Base-by-base conservation (phyloP, 805 yeast species). In the Candida ipomoeae region DNA sequence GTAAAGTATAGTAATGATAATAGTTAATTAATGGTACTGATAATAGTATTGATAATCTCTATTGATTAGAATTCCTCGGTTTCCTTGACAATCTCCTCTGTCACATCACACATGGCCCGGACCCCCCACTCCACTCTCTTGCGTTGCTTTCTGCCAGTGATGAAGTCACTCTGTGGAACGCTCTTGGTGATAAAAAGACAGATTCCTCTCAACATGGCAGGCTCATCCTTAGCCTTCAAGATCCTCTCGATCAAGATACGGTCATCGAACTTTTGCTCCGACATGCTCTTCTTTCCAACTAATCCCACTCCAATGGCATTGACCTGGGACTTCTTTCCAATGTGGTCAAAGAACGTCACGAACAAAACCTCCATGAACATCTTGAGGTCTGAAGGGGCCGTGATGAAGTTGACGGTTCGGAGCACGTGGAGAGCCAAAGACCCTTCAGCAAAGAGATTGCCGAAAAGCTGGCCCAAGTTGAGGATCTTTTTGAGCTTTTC, bases 391-490 rank as follows among this genome's bases (percentile, higher is more conserved):
- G 77, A 74, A 11, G 87, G 69, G 0, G 83, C 80, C 0, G 89
- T 80, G 50, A 91, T 66, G 51, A 91, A 84, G 57, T 92, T 87
- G 32, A 88, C 79, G 6, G 82, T 83, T 56, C 86, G 81, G 55
- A 94, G 74, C 2, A 87, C 68, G 60, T 88, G 91, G 44, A 94
- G 71, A 2, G 89, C 82, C 53, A 92, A 70, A 0, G 84, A 76
- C 1, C 87, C 88, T 59, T 87, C 89, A 2, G 87, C 82, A 15
- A 91, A 78, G 40, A 94, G 63, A 45, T 71, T 73, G 0, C 96
- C 98, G 60, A 81, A 94, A 55, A 94, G 82, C 51, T 89, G 76
- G 3, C 96, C 97, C 56, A 84, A 72, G 56, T 88, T 89, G 41
- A 87, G 75, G 20, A 84, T 73, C 56, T 80, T 80, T 57, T 79